Percentiles rank a stretch among this genome's conserved stretches.
phyloP scores from a whole-genome alignment of 2,329 filamentous ascomycete genomes.

The Aspergillus hiratsukae region DNA sequence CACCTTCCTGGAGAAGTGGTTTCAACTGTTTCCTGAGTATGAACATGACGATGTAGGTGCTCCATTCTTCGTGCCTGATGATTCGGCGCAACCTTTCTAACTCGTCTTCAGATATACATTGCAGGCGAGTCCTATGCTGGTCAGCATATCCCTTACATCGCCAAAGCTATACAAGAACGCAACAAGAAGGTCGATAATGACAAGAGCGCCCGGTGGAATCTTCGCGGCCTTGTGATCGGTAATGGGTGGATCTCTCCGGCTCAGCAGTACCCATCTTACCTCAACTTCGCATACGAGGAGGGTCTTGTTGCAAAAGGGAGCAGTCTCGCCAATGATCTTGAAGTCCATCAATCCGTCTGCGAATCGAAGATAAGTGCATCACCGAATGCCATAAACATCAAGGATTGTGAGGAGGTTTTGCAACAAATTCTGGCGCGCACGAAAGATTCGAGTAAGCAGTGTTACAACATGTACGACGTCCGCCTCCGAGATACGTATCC shows the following conservation, averaged over 20 bases:
- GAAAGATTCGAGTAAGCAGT: conserved; percentile 53
- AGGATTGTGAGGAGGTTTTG: conserved; percentile 72
- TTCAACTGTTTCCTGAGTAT: conserved; percentile 84
- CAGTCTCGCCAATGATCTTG: conserved; percentile 59
- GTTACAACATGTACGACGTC: conserved; percentile 96
- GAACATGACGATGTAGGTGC: conserved; percentile 78
- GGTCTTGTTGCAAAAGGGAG: conserved; percentile 66
- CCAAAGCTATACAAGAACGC: conserved; percentile 80
- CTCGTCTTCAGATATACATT: conserved; percentile 68
- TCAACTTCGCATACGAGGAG: conserved; percentile 74
- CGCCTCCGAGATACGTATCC: conserved; percentile 75
- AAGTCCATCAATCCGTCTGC: conserved; percentile 67
- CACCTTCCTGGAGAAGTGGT: conserved; percentile 86
- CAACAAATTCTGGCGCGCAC: conserved; percentile 66
- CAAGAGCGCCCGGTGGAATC: conserved; percentile 60
- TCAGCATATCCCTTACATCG: conserved; percentile 95
- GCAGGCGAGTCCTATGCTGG: conserved; percentile 96
- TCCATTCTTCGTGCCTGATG: neutral
- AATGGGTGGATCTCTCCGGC: conserved; percentile 94
- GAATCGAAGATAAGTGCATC: conserved; percentile 55
- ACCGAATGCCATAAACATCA: conserved; percentile 61
- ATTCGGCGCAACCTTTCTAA: conserved; percentile 5
- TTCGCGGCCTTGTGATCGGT: conserved; percentile 84
- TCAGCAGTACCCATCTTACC: conserved; percentile 85
- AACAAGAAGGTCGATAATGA: conserved; percentile 59